Conservation (phyloP, 495 filamentous ascomycete genomes). For the Penicillium maclennaniae region DNA sequence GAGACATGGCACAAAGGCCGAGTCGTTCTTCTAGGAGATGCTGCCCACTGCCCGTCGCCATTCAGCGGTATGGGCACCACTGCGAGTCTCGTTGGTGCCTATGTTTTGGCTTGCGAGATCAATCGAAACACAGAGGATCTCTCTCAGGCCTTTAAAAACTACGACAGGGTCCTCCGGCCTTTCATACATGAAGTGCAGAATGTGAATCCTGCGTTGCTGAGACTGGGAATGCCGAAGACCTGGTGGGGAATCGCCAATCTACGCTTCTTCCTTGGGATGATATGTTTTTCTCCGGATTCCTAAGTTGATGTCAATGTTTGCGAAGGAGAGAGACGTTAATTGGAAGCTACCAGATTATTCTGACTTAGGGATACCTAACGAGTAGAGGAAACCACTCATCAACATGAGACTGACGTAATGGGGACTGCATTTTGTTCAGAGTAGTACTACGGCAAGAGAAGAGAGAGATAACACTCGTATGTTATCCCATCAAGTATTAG, state of each 20-base stretch:
- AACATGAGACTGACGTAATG: neutral
- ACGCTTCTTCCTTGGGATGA: constrained; percentile 14
- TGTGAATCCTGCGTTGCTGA: constrained; percentile 12
- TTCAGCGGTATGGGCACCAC: constrained; percentile 51
- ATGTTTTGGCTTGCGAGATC: constrained; percentile 53
- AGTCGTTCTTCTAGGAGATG: constrained; percentile 53
- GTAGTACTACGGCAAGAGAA: neutral
- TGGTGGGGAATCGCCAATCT: constrained; percentile 24
- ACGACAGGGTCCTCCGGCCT: constrained; percentile 26
- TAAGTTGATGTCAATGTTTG: constrained; percentile 15
- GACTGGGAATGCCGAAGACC: constrained; percentile 16
- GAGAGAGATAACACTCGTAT: neutral
- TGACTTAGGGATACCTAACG: neutral
- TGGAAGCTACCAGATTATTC: constrained; percentile 30
- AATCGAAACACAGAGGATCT: constrained; percentile 18
- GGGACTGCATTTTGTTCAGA: no score
- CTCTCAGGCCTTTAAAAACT: constrained; percentile 20
- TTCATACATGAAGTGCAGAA: constrained; percentile 30
- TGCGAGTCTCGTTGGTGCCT: constrained; percentile 43
- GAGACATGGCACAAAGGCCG: constrained; percentile 44
- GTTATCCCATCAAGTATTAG: no score
- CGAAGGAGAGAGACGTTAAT: constrained; percentile 14
- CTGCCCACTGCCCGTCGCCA: constrained; percentile 48
- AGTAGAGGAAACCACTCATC: neutral
- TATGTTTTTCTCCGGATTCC: constrained; percentile 25